Base-by-base conservation (phyloP, 805 yeast genomes). In the Spathaspora girioi region DNA sequence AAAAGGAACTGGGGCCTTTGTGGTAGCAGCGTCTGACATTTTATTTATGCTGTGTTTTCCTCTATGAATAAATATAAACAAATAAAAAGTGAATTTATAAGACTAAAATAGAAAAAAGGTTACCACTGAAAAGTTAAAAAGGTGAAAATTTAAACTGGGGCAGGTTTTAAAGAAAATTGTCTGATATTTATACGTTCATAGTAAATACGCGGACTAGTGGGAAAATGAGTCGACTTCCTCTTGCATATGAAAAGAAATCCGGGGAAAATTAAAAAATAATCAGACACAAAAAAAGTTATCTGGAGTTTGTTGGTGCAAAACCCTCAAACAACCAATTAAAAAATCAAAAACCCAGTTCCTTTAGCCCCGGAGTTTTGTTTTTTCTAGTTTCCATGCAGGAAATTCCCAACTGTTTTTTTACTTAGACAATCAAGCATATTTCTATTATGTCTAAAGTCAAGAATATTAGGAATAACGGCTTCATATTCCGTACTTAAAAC, bases 1-100 rank as follows among this genome's bases (percentile, higher is more conserved):
- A 17, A 51, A 12, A 15, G 51, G 47, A 27, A 51, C 52, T 23
- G 38, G 32, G 11, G 40, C 29, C 12, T 51, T 17, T 17, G 50
- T 47, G 18, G 40, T 52, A 29, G 43, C 35, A 18, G 43, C 35
- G 40, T 50, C 26, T 11, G 44, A 42, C 44, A 42, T 42, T 14
- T 42, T 18, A 17, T 17, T 19, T 15, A 12, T 40, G 7, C 10
- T 5, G 11, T 19, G 26, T 23, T 23, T 3, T 23, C 11, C 42
- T 40, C 43, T 42, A 40, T 50, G 40, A 47, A 42, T 45, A 42
- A 17, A 38, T 19, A 14, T 26, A 31, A 46, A 47, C 18, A 40
- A 47, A 47, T n/a, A 29, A 18, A 29, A 20, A 19, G 43, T 40
- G 43, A 40, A 20, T 11, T n/a, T n/a, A 23, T 4, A 20, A 42